These are phyloP conservation scores for Ceriops tagal DNA, from an alignment of 345 rosid genomes.

Conservation along the genomic window DNA sequence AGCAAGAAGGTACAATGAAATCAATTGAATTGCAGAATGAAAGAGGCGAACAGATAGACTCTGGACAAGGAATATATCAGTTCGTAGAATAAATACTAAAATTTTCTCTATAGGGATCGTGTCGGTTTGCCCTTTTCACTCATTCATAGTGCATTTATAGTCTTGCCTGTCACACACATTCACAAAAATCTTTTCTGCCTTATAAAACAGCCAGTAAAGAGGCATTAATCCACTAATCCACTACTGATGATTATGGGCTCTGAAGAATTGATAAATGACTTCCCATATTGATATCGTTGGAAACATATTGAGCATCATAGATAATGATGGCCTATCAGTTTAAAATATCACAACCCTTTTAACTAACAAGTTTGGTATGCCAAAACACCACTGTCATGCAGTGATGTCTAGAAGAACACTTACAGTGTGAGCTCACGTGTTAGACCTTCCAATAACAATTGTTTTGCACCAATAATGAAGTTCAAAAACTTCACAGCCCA, in stretches of 20 bases:
- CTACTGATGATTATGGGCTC: not conserved
- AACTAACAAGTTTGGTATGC: slow-evolving; percentile 5
- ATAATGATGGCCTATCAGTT: slow-evolving; percentile 2
- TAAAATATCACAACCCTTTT: not conserved
- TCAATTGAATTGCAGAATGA: not conserved
- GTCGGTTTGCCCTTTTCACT: not conserved
- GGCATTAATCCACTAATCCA: too few relatives aligned
- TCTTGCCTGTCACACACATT: too few relatives aligned
- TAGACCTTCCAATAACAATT: slow-evolving; percentile 58
- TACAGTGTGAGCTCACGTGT: slow-evolving; percentile 85
- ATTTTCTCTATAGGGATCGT: not conserved
- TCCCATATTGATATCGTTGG: not conserved
- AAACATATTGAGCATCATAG: not conserved
- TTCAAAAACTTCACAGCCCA: slow-evolving; percentile 72
- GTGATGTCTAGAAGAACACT: slow-evolving; percentile 27
- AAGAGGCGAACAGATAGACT: not conserved
- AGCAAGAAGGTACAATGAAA: slow-evolving; percentile 8
- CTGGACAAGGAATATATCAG: not conserved
- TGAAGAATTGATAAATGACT: not conserved
- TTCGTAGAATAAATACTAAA: not conserved
- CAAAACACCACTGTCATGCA: not conserved
- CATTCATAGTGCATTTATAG: too few relatives aligned
- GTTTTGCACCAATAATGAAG: slow-evolving; percentile 60
- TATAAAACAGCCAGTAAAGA: too few relatives aligned
- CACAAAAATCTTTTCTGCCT: too few relatives aligned